phyloP scores from a whole-genome alignment of 148 eudicot species.

The Diospyros lotus region DNA sequence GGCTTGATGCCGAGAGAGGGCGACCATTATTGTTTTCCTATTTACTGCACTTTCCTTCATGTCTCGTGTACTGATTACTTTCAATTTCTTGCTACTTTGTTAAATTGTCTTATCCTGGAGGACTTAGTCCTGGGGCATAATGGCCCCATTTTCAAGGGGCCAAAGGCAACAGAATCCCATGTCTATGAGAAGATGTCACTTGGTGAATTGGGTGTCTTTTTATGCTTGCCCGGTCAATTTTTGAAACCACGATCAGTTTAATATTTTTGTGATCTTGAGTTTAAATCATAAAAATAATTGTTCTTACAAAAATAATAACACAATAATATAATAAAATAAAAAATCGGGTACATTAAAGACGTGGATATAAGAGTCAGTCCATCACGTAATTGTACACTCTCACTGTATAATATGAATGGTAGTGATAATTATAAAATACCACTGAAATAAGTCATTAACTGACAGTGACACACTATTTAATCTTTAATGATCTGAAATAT shows the following conservation, averaged over 20 bases:
- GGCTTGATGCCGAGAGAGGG: background rate
- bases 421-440: no score
- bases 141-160: background rate
- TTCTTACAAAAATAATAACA: no score
- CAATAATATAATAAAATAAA: no score
- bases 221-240: background rate
- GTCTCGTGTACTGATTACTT: background rate
- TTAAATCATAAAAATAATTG: no score
- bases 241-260: no score
- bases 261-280: no score
- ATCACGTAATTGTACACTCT: no score
- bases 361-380: no score
- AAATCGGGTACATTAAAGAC: no score
- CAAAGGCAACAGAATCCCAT: constrained; percentile 2
- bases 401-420: no score
- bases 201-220: background rate
- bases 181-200: background rate
- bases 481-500: background rate
- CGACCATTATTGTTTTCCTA: background rate
- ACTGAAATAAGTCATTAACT: no score
- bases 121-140: background rate
- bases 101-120: constrained; percentile 7
- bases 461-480: background rate
- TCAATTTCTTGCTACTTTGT: background rate
- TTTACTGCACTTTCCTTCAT: background rate